Conservation (phyloP, 2,329 filamentous ascomycete species). For the Neonectria faginata region DNA sequence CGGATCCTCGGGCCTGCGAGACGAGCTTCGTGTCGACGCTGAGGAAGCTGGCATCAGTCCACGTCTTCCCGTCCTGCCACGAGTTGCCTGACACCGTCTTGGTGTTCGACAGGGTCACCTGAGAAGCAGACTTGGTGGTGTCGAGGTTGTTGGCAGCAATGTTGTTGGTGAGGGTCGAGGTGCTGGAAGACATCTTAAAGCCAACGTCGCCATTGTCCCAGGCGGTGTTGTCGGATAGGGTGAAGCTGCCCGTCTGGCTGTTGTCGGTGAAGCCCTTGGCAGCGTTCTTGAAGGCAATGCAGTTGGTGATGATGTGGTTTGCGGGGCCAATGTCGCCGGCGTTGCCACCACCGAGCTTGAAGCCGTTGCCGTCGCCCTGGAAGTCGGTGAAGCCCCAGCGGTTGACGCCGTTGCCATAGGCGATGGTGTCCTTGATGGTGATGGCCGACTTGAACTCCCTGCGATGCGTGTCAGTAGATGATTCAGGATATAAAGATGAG, state of each 20-base stretch:
- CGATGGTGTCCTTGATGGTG: constrained; percentile 57
- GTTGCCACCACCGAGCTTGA: constrained; percentile 58
- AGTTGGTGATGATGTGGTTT: constrained; percentile 58
- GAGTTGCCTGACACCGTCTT: constrained; percentile 53
- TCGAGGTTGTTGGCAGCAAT: constrained; percentile 48
- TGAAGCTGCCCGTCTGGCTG: constrained; percentile 55
- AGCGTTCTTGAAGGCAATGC: constrained; percentile 57
- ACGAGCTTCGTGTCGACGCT: constrained; percentile 50
- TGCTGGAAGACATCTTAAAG: constrained; percentile 52
- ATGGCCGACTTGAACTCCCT: constrained; percentile 55
- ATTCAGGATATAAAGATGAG: too few relatives aligned
- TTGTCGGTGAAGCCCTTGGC: constrained; percentile 62
- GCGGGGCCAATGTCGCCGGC: constrained; percentile 52
- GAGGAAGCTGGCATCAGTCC: constrained; percentile 52
- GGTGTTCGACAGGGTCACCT: constrained; percentile 43
- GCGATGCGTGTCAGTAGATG: neutral
- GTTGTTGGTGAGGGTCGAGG: constrained; percentile 51
- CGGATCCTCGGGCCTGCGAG: constrained; percentile 49
- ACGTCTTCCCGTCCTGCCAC: constrained; percentile 54
- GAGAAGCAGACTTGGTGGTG: constrained; percentile 42
- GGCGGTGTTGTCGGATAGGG: constrained; percentile 57
- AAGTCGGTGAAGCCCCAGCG: constrained; percentile 58
- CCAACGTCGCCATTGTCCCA: constrained; percentile 59
- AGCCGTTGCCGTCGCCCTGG: constrained; percentile 60
- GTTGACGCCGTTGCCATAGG: constrained; percentile 61